A percentile compares a stretch with the other conserved stretches of the same genome.
phyloP scores from a whole-genome alignment of 768 basidiomycete genomes.

The Pluteus cervinus region DNA sequence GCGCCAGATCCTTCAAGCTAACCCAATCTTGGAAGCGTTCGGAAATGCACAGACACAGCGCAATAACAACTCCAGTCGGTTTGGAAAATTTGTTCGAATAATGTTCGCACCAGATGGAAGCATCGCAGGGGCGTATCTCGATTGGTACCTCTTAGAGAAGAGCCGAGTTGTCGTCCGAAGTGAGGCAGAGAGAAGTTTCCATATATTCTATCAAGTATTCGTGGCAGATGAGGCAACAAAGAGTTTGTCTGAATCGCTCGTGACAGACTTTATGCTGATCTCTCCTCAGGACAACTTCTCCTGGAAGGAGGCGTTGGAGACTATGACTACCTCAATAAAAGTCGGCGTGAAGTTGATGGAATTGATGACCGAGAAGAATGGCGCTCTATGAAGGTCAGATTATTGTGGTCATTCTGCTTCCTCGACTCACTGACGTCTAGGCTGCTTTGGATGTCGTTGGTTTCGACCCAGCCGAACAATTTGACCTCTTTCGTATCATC shows the following conservation, averaged over 20 bases:
- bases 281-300: conserved; percentile 58
- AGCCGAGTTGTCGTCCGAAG: conserved; percentile 87
- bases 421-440: conserved; percentile 28
- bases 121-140: conserved; percentile 96
- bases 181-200: conserved; percentile 88
- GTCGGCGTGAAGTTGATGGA: conserved; percentile 88
- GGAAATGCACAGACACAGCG: conserved; percentile 98
- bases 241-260: too few relatives aligned
- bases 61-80: conserved; percentile 98
- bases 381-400: conserved; percentile 62
- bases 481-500: conserved; percentile 90
- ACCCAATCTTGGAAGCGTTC: conserved; percentile 95
- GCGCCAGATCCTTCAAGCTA: conserved; percentile 94
- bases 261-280: too few relatives aligned
- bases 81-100: conserved; percentile 97
- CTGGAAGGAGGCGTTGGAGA: conserved; percentile 70
- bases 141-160: conserved; percentile 99
- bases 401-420: neutral
- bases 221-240: conserved; percentile 59
- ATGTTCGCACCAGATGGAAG: conserved; percentile 90
- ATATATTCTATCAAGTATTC: conserved; percentile 95
- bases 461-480: conserved; percentile 77
- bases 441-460: conserved; percentile 86
- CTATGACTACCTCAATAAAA: conserved; percentile 90
- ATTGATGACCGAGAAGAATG: conserved; percentile 91